Evolutionary conservation across 129 eudicot genomes (phyloP).

Genomic region (Helichrysum umbraculigerum): DNA sequence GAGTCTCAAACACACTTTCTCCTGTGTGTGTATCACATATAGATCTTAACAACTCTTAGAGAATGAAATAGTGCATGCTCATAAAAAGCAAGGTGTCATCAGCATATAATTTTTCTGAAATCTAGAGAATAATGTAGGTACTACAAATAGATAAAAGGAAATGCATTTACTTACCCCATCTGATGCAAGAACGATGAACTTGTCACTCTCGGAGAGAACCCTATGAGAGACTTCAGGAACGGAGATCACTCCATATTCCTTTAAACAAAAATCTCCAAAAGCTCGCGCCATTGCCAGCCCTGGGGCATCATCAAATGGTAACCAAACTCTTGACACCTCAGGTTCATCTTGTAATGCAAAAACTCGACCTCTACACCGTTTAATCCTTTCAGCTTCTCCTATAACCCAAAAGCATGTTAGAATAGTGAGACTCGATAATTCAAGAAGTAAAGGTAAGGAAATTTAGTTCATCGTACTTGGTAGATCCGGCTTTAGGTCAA

Average conservation of each 20-base stretch:
- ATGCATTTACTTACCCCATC: constrained; percentile 69
- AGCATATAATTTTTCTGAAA: background rate
- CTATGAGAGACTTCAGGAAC: constrained; percentile 89
- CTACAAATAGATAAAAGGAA: background rate
- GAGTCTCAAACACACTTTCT: too few species aligned
- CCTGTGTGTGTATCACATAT: too few species aligned
- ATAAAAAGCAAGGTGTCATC: background rate
- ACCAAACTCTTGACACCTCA: constrained; percentile 93
- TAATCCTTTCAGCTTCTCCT: constrained; percentile 97
- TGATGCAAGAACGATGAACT: constrained; percentile 89
- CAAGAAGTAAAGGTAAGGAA: background rate
- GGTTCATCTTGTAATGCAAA: constrained; percentile 99
- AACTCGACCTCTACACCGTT: constrained; percentile 87
- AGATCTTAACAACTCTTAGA: background rate
- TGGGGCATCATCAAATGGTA: constrained; percentile 98
- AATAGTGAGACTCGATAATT: background rate
- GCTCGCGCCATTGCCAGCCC: constrained; percentile 99
- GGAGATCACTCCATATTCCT: constrained; percentile 95
- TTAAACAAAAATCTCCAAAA: constrained; percentile 94
- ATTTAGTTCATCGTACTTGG: constrained; percentile 55
- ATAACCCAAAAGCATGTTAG: background rate
- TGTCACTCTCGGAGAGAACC: constrained; percentile 72
- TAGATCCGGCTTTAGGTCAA: constrained; percentile 98
- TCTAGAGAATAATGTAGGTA: too few species aligned
- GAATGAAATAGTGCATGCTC: background rate